Base-by-base conservation (phyloP, 768 basidiomycete species). In the Tephrocybe sp. region DNA sequence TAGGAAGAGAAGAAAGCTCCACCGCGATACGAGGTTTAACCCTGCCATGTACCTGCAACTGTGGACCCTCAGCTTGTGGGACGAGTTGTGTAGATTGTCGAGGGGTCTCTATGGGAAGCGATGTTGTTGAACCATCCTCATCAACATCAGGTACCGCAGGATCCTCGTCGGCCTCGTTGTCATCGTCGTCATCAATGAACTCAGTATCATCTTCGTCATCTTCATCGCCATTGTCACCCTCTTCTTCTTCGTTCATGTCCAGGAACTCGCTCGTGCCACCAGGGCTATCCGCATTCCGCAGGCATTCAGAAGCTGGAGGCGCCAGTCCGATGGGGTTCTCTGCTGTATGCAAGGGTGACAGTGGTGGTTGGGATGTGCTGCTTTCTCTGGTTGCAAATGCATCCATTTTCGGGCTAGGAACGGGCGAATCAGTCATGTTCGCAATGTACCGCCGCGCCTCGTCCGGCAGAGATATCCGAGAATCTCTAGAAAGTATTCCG, bases 361-460 rank as follows among this genome's bases (percentile, higher is more conserved):
- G 53, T 17, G 18, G 15, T 3, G 26, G n/a, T 33, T 39, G 58
- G 15, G 56, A 50, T 7, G 53, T 11, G 10, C 21, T 41, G 23
- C 54, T 42, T 40, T 63, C 60, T 49, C 62, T 61, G 3, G 68
- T 55, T 11, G 61, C 63, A 56, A 77, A 78, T 6, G 58, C 58
- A 46, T 76, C 73, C 9, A 68, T 65, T 38, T 67, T 66, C 5
- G 86, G 82, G 60, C 81, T 86, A 23, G 79, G 68, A 7, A 71
- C 62, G 2, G 88, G 84, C 4, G 83, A 85, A 50, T 89, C 87
- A 32, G 68, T 68, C 78, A 88, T 83, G 58, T 77, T 81, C 32
- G 81, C 75, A 50, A 89, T 85, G 60, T 88, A 90, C 42, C 79
- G 82, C 56, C 75, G 81, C 14, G 89, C 85, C 64, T 92, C 90